Base-by-base conservation (phyloP, 176 grass and related monocot genomes). In the Tuctoria greenei region DNA sequence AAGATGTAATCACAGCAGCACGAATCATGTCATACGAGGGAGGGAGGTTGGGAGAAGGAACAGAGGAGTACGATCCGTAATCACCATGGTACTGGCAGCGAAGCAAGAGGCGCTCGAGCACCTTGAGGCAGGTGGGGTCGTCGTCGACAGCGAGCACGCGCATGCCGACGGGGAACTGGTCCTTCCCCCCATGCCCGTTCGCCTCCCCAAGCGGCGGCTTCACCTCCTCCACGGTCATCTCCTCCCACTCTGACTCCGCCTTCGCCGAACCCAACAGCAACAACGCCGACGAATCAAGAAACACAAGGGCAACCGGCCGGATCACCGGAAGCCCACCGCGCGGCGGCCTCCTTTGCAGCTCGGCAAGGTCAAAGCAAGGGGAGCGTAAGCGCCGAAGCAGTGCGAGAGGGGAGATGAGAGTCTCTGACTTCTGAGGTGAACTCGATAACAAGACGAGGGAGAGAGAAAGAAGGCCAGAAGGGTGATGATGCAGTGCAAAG, bases 111-210 rank as follows among this genome's bases (percentile, higher is more conserved):
- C 61, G 74, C 75, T 81, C 74, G 54, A 93, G 84, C 23, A 93
- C 15, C 66, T 62, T 78, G 55, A 93, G 91, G 81, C 87, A 87
- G 67, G 76, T 84, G n/a, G 61, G 73, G 70, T 87, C 87, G 36
- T 93, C 91, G 41, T 93, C 91, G 52, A 93, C 81, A 36, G 80
- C 87, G 41, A 93, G 86, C 25, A 93, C 81, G 50, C 87, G 76
- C 87, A 93, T 87, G 76, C 91, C 91, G 15, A 74, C 73, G 23
- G 91, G 91, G 69, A 90, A 93, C 76, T 93, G 78, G 39, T 92
- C 86, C 67, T 23, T 58, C 4, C 26, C 72, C 13, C 64, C 79
- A 47, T 64, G 72, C 4, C 68, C 51, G 21, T 35, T 21, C 36
- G 55, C 84, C 49, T 13, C 42, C 36, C 43, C 80, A n/a, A n/a